These are phyloP conservation scores for Paramyrothecium sp. DNA, from an alignment of 2,329 filamentous ascomycete genomes.

Conservation along the genomic window DNA sequence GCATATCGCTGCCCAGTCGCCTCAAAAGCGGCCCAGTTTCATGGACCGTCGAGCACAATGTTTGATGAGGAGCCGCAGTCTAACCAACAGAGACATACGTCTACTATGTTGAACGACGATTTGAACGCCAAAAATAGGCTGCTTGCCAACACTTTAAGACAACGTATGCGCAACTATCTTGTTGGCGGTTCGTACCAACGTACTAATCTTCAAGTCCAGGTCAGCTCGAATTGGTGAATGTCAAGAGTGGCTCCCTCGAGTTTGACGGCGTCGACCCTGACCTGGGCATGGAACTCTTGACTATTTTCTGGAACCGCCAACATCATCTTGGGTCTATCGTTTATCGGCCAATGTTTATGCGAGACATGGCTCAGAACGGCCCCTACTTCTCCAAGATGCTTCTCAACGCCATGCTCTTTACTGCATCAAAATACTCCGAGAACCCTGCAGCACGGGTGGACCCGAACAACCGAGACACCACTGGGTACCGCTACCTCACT, in stretches of 20 bases:
- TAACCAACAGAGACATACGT: background rate
- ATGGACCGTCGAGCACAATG: conserved; percentile 17
- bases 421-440: conserved; percentile 16
- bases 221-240: conserved; percentile 44
- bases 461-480: conserved; percentile 31
- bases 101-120: background rate
- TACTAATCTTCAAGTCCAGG: conserved; percentile 10
- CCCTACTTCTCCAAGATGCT: conserved; percentile 56
- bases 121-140: conserved; percentile 11
- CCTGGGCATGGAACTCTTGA: conserved; percentile 47
- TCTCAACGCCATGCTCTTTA: conserved; percentile 51
- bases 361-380: conserved; percentile 50
- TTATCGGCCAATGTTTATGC: conserved; percentile 53
- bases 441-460: background rate
- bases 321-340: conserved; percentile 41
- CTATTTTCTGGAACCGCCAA: conserved; percentile 53
- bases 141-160: conserved; percentile 12
- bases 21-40: conserved; percentile 18
- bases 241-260: conserved; percentile 39
- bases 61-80: conserved; percentile 2
- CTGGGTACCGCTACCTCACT: conserved; percentile 30
- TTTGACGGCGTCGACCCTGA: conserved; percentile 50
- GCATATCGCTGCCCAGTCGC: conserved; percentile 6
- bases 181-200: background rate
- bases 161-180: conserved; percentile 8